Evolutionary conservation across 345 rosid genomes (phyloP).

Genomic region (Populus euphratica): DNA sequence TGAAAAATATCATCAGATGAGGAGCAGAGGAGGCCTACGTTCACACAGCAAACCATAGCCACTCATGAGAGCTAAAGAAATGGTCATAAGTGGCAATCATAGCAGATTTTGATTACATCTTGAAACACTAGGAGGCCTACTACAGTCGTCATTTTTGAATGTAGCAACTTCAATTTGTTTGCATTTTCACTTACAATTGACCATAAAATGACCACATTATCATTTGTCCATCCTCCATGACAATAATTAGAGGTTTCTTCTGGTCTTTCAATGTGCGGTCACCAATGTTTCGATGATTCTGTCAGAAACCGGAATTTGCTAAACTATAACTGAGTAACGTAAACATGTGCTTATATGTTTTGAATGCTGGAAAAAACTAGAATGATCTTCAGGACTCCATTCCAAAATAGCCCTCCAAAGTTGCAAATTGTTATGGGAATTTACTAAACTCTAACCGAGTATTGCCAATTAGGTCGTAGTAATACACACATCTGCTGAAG

Average conservation of each 20-base stretch:
- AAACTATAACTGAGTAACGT: not conserved
- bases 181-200: not conserved
- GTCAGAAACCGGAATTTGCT: not conserved
- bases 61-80: slow-evolving; percentile 6
- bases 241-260: not conserved
- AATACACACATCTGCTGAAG: not conserved
- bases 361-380: not conserved
- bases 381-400: not conserved
- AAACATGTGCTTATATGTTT: not conserved
- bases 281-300: not conserved
- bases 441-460: too few species aligned
- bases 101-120: not conserved
- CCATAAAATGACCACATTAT: not conserved
- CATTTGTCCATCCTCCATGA: not conserved
- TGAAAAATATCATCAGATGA: slow-evolving; percentile 9
- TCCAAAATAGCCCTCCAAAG: not conserved
- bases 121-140: slow-evolving; percentile 8
- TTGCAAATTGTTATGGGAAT: too few species aligned
- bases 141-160: slow-evolving; percentile 12
- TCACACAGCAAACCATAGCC: slow-evolving; percentile 14
- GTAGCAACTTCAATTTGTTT: slow-evolving; percentile 10
- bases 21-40: not conserved
- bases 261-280: not conserved
- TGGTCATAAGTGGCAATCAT: slow-evolving; percentile 27
- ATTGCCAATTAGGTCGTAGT: not conserved